phyloP scores from a whole-genome alignment of 1,139 yeast species.

The Zygoascus meyerae region DNA sequence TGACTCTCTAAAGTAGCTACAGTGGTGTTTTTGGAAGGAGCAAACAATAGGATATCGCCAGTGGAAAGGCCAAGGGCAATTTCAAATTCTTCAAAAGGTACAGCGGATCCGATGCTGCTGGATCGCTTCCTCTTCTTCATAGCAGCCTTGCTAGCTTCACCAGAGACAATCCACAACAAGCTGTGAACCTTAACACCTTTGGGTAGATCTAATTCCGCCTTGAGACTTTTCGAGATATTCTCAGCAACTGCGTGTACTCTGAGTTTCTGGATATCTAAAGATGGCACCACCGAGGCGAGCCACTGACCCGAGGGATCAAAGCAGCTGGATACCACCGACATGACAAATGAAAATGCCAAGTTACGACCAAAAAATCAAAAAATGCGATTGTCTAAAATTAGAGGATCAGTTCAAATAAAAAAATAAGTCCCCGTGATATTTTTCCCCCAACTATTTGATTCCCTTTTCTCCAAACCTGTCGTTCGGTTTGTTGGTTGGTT shows the following conservation, averaged over 20 bases:
- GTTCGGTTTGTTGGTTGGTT: too few species aligned
- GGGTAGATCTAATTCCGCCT: conserved; percentile 40
- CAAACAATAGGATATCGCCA: conserved; percentile 60
- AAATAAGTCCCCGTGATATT: not conserved
- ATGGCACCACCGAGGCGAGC: conserved; percentile 62
- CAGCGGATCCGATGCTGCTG: conserved; percentile 11
- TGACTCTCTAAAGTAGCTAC: conserved; percentile 46
- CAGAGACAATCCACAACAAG: conserved; percentile 46
- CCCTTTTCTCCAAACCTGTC: too few species aligned
- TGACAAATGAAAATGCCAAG: not conserved
- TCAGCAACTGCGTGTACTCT: conserved; percentile 39
- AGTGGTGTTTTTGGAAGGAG: conserved; percentile 59
- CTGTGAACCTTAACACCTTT: conserved; percentile 49
- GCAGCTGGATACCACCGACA: conserved; percentile 22
- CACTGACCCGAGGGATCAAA: conserved; percentile 55
- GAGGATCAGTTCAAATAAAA: not conserved
- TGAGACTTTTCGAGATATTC: conserved; percentile 16
- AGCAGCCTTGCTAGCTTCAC: conserved; percentile 18
- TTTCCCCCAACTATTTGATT: not conserved
- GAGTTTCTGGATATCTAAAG: conserved; percentile 69
- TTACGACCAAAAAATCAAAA: not conserved
- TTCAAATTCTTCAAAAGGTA: conserved; percentile 35
- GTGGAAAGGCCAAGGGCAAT: conserved; percentile 62
- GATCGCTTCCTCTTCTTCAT: conserved; percentile 33
- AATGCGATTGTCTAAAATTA: not conserved